Evolutionary conservation across 192 early-diverging fungal genomes (phyloP), one percentile per base, ranked within the genome.

Genomic region (Umbelopsis isabellina): DNA sequence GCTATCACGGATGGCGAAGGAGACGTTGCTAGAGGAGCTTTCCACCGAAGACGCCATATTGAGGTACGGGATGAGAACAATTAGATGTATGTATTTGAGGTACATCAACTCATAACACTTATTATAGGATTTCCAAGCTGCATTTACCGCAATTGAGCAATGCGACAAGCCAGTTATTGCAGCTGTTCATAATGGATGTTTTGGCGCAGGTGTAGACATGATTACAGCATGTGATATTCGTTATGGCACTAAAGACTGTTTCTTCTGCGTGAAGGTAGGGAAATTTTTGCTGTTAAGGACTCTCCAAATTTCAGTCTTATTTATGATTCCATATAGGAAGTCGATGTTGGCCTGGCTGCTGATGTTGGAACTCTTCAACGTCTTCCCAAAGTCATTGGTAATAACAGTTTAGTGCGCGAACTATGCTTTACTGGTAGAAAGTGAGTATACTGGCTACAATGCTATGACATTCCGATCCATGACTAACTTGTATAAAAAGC

Each of bases 141-240:
- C 85, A 7, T 85, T 98, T 67, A 90, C 87, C 16, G 87, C 89
- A 11, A 89, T 97, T 53, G 96, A 98, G 78, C 65, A 72, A 23
- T 97, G 95, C 74, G 83, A 91, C 71, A 91, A 92, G 74, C 92
- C 96, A 16, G 95, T 99, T 4, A 91, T 99, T 72, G 92, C 85
- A n/a, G 93, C 86, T 13, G 80, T 97, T 66, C 93, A 98, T 68
- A 90, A 90, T 46, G 84, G 79, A 1, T 96, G 95, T 76, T 85
- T 97, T 75, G 96, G 96, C 8, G 92, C 86, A 46, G 90, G 94
- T 18, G 89, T 98, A 49, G 95, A 97, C 74, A 74, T 97, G 55
- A 87, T 93, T 15, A 91, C 93, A 13, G 96, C 97, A 1, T 96
- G 95, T 80, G 97, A 99, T 72, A 92, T 99, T 25, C 89, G 97